Evolutionary conservation across 495 filamentous ascomycete genomes (phyloP).

Genomic region (Trypethelium eluteriae): DNA sequence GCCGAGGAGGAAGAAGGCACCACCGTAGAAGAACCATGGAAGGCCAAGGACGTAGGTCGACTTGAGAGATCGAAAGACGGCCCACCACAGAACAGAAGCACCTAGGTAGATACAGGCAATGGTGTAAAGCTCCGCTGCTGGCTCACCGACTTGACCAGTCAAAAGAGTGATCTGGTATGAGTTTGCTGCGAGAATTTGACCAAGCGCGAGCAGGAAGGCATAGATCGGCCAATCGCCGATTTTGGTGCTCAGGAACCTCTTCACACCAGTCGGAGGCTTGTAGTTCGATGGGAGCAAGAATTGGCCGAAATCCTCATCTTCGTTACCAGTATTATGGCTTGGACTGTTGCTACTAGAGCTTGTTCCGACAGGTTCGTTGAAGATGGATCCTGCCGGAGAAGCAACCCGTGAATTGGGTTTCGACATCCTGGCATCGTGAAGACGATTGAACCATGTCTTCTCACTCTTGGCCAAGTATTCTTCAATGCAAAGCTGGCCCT

Average conservation of each 20-base stretch:
- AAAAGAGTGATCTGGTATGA: slow-evolving; percentile 63
- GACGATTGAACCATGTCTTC: slow-evolving; percentile 56
- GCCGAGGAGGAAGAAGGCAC: slow-evolving; percentile 57
- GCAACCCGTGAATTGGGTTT: slow-evolving; percentile 3
- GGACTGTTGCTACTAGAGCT: neutral
- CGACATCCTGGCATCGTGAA: slow-evolving; percentile 46
- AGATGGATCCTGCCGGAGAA: slow-evolving; percentile 20
- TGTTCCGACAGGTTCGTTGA: neutral
- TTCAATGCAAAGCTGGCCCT: slow-evolving; percentile 53
- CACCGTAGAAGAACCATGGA: slow-evolving; percentile 55
- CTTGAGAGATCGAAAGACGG: slow-evolving; percentile 48
- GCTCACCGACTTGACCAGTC: slow-evolving; percentile 51
- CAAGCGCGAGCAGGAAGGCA: slow-evolving; percentile 59
- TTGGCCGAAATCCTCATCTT: slow-evolving; percentile 34
- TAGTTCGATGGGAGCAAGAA: slow-evolving; percentile 60
- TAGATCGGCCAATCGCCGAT: slow-evolving; percentile 64
- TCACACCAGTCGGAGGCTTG: slow-evolving; percentile 57
- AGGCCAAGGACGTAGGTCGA: slow-evolving; percentile 50
- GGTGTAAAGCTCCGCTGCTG: slow-evolving; percentile 55
- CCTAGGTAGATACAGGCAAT: slow-evolving; percentile 56
- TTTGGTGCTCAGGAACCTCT: slow-evolving; percentile 37
- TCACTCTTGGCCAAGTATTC: slow-evolving; percentile 54
- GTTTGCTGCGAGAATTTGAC: slow-evolving; percentile 60
- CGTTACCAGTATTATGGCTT: neutral
- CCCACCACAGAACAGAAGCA: slow-evolving; percentile 57